Evolutionary conservation across 2,329 filamentous ascomycete species (phyloP), one percentile per base, ranked within the genome.

Genomic region (Phialocephala subalpina): DNA sequence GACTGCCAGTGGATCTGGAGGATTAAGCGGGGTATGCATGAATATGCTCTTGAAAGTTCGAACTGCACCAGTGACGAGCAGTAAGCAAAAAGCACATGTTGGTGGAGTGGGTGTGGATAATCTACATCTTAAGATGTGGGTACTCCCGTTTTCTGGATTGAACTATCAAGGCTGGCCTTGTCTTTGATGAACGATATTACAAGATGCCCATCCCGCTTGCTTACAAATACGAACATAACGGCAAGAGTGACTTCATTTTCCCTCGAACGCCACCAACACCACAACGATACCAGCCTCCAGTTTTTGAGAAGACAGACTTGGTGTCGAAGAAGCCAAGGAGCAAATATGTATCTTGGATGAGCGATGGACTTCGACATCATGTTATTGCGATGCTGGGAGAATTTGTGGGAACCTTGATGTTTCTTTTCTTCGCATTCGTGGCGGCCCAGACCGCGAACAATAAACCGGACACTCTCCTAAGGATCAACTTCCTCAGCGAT

Each of bases 371-470:
- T 2, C 61, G 64, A n/a, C 63, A 67, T 35, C 70, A 72, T 38
- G 35, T 80, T 61, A 75, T 84, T 56, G 82, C 81, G 33, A 77
- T 79, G 53, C 53, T 80, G 3, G 82, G 81, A 29, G 83, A 86
- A 71, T 84, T 84, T 38, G 76, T 82, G 7, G 83, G 83, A 22
- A 86, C 83, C 0, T 82, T 83, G 60, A 66, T 77, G 66, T 74
- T 74, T 38, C 62, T 73, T 49, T 65, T 72, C 64, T 70, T 77
- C 70, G 18, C 72, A 38, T 63, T 76, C 55, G 63, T 72, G 52
- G 58, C 72, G 47, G 45, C 73, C 22, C 68, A 72, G 53, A 67
- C 67, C n/a, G 55, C 67, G 11, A 62, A 65, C 36, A 63, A 22
- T 14, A 61, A 66, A 25, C 61, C 64, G 20, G 62, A 60, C n/a